phyloP scores from a whole-genome alignment of 345 rosid genomes.

The Noccaea caerulescens region DNA sequence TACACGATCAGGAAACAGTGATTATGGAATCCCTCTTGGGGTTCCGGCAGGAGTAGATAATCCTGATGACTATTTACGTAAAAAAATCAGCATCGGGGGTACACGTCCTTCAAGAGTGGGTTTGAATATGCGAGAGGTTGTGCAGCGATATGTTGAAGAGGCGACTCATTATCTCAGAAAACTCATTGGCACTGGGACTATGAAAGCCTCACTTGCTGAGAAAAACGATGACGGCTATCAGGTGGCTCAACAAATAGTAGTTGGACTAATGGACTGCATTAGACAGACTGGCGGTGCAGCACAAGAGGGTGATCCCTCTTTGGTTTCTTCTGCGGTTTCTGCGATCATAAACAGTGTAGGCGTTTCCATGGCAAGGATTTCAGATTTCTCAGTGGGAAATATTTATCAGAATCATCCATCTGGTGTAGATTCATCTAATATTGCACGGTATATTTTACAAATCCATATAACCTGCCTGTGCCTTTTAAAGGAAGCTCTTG shows the following conservation, averaged over 20 bases:
- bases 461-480: conserved; percentile 79
- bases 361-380: conserved; percentile 64
- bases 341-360: conserved; percentile 82
- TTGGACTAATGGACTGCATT: conserved; percentile 77
- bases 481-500: conserved; percentile 92
- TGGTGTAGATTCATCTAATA: conserved; percentile 50
- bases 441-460: conserved; percentile 75
- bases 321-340: conserved; percentile 92
- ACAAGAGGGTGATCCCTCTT: conserved; percentile 96
- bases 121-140: conserved; percentile 76
- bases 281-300: conserved; percentile 96
- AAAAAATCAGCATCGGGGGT: conserved; percentile 65
- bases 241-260: conserved; percentile 79
- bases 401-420: conserved; percentile 58
- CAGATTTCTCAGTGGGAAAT: conserved; percentile 62
- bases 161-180: conserved; percentile 65
- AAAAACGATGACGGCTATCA: conserved; percentile 76
- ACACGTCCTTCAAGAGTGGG: conserved; percentile 78
- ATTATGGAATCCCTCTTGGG: conserved; percentile 77
- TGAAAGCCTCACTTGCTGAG: conserved; percentile 57
- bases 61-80: conserved; percentile 82
- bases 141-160: conserved; percentile 75
- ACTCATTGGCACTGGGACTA: conserved; percentile 55
- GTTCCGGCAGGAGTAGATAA: conserved; percentile 86
- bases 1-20: conserved; percentile 68